Conservation (phyloP, 2,329 filamentous ascomycete genomes). For the Lachnellula hyalina region DNA sequence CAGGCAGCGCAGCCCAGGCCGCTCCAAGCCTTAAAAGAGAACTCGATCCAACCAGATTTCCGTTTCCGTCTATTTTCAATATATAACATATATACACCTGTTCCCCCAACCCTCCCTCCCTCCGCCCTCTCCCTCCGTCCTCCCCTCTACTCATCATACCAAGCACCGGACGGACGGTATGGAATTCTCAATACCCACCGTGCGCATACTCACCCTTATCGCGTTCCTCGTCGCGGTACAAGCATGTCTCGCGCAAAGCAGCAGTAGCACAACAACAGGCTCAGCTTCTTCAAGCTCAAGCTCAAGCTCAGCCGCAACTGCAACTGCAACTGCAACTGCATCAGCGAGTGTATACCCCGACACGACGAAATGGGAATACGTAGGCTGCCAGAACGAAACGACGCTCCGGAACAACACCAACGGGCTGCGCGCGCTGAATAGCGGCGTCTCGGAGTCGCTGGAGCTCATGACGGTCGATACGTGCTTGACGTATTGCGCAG, state of each 20-base stretch:
- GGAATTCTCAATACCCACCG: neutral
- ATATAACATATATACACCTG: neutral
- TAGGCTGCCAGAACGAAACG: constrained; percentile 38
- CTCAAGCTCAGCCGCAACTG: neutral
- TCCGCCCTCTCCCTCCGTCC: neutral
- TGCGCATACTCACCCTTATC: neutral
- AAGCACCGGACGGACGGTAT: neutral
- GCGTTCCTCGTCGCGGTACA: neutral
- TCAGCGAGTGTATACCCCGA: constrained; percentile 15
- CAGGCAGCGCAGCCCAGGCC: too few relatives aligned
- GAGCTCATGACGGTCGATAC: constrained; percentile 22
- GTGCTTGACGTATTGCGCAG: constrained; percentile 21
- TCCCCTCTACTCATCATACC: neutral
- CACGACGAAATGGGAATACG: constrained; percentile 24
- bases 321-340: constrained; percentile 1
- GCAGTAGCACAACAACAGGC: neutral
- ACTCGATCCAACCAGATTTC: neutral
- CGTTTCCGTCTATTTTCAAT: neutral
- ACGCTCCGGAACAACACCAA: constrained; percentile 18
- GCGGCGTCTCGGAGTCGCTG: constrained; percentile 13
- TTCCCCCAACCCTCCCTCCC: neutral
- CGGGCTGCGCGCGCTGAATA: constrained; percentile 18
- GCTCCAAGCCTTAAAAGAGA: neutral
- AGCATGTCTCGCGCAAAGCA: neutral
- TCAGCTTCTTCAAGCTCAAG: neutral